Base-by-base conservation (phyloP, 352 stramenopile species). In the Hyaloperonospora brassicae region DNA sequence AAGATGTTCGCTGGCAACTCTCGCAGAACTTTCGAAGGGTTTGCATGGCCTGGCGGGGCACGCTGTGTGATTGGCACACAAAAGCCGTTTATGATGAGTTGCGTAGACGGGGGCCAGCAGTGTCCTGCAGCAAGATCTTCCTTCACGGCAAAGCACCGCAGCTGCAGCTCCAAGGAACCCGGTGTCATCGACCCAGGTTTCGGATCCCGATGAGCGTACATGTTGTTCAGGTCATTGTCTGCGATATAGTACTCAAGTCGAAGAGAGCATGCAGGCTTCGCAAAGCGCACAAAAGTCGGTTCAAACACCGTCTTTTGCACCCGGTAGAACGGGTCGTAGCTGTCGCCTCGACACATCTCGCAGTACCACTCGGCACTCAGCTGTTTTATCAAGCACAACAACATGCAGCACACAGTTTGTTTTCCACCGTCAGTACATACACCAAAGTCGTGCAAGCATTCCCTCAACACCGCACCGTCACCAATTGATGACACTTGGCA, bases 11-110 rank as follows among this genome's bases (percentile, higher is more conserved):
- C 69, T 1, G 83, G 83, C 2, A 89, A 56, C 31, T 93, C 83
- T 25, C 83, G 70, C 5, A 93, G 55, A 3, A 93, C 83, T 61
- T 93, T 93, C 14, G 79, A 90, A 6, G 79, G 75, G 38, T 93
- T 90, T 5, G 76, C 71, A 23, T 89, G 81, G 10, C 83, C 80
- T 1, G 83, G 83, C 0, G 79, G 76, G 13, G 83, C 76, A 23
- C 83, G 83, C 42, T 88, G 77, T 13, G 70, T 80, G 45, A 87
- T 69, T 13, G 72, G 75, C 17, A 86, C 67, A n/a, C 62, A 65
- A 47, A 89, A 89, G 4, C 76, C 76, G 46, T 93, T 93, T 23
- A 86, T 73, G 11, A 57, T 70, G 14, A 93, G 52, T n/a, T 85
- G 68, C 12, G 72, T 84, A 0, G 70, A 86, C 24, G 75, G 48